Conservation (phyloP, 202 grass and related monocot genomes). For the Zizania palustris region DNA sequence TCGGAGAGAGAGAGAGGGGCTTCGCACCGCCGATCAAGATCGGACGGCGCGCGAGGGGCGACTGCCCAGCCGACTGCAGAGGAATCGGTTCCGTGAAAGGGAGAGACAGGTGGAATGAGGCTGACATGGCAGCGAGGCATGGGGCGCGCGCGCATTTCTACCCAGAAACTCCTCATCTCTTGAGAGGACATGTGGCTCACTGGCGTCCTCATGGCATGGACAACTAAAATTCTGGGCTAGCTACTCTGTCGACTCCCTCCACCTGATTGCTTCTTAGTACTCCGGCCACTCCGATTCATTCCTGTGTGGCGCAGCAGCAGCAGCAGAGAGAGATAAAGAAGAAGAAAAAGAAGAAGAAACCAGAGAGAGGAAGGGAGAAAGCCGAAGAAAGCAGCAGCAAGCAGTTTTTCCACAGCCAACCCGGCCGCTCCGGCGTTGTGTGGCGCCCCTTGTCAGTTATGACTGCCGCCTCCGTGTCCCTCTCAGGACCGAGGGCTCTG, state of each 20-base stretch:
- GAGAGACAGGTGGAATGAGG: neutral
- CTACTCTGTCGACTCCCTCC: neutral
- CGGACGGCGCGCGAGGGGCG: no score
- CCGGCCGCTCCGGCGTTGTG: no score
- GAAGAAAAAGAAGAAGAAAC: neutral
- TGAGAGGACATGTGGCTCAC: neutral
- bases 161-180: constrained; percentile 52
- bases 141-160: constrained; percentile 32
- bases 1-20: no score
- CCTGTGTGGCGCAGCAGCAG: no score
- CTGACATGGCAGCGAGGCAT: constrained; percentile 26
- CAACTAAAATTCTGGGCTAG: neutral
- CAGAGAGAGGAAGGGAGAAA: neutral
- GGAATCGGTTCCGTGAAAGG: no score
- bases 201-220: neutral
- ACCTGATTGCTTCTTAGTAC: neutral
- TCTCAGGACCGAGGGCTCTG: constrained; percentile 39
- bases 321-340: neutral
- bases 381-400: neutral
- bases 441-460: neutral
- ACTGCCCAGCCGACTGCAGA: no score
- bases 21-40: no score
- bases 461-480: constrained; percentile 45
- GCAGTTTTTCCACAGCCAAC: no score
- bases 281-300: neutral